phyloP scores from a whole-genome alignment of 805 yeast species.

The Peterozyma toletana region DNA sequence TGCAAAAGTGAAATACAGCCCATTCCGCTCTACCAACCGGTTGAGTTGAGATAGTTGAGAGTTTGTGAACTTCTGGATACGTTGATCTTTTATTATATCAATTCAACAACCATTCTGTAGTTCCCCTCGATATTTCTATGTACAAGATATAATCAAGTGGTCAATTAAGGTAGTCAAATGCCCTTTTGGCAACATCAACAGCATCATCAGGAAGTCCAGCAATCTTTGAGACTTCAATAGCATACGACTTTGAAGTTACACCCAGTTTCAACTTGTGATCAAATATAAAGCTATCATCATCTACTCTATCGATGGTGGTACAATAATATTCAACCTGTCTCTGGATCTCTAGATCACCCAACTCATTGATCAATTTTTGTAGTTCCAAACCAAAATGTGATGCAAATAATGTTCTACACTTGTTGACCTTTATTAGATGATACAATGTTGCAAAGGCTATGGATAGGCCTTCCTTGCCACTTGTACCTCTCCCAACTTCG shows the following conservation, averaged over 20 bases:
- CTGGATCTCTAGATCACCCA: conserved; percentile 17
- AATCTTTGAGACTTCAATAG: conserved; percentile 64
- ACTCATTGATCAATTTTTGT: conserved; percentile 25
- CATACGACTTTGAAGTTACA: conserved; percentile 68
- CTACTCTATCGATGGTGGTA: conserved; percentile 15
- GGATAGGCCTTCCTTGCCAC: conserved; percentile 77
- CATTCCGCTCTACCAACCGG: too few species aligned
- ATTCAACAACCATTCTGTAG: too few species aligned
- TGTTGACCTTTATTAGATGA: conserved; percentile 43
- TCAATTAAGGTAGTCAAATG: too few species aligned
- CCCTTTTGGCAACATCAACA: conserved; percentile 15
- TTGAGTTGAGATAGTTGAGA: too few species aligned
- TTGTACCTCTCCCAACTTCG: conserved; percentile 88
- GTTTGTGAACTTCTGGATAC: too few species aligned
- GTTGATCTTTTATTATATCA: too few species aligned
- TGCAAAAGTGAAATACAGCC: too few species aligned
- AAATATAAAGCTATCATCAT: conserved; percentile 23
- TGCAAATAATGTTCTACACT: conserved; percentile 78
- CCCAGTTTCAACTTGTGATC: conserved; percentile 61
- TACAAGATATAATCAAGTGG: too few species aligned
- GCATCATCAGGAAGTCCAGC: conserved; percentile 74
- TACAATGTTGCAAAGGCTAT: conserved; percentile 73
- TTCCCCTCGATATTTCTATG: too few species aligned
- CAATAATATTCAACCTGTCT: conserved; percentile 17
- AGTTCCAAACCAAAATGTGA: conserved; percentile 72